Percentiles rank a stretch among this genome's conserved stretches.
phyloP scores from a whole-genome alignment of 2,329 filamentous ascomycete genomes.

The Calonectria fujianensis region DNA sequence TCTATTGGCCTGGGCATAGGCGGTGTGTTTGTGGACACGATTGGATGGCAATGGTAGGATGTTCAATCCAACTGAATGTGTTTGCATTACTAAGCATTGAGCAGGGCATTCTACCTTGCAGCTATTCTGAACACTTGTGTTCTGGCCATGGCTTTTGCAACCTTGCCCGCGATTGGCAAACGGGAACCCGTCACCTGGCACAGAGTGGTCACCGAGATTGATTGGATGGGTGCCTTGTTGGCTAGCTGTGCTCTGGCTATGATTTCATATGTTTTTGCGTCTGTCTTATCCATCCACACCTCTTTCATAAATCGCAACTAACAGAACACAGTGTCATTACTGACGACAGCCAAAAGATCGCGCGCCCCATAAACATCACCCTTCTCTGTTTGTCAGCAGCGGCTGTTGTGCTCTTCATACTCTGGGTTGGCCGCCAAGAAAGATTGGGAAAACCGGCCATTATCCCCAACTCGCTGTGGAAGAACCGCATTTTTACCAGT shows the following conservation, averaged over 20 bases:
- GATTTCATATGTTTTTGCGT: constrained; percentile 67
- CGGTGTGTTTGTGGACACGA: constrained; percentile 63
- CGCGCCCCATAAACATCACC: constrained; percentile 54
- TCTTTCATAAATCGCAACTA: background rate
- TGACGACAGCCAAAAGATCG: constrained; percentile 6
- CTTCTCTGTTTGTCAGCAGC: constrained; percentile 63
- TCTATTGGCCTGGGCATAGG: constrained; percentile 53
- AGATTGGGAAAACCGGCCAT: constrained; percentile 67
- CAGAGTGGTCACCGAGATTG: constrained; percentile 59
- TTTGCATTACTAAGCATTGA: background rate
- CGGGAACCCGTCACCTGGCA: background rate
- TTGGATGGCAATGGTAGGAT: constrained; percentile 63
- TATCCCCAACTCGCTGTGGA: constrained; percentile 76
- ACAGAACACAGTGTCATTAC: constrained; percentile 11
- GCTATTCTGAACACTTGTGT: constrained; percentile 39
- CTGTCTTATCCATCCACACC: background rate
- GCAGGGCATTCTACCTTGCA: constrained; percentile 53
- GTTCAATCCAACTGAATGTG: too few species aligned
- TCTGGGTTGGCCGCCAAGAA: constrained; percentile 70
- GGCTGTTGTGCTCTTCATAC: constrained; percentile 66
- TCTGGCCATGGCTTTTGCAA: constrained; percentile 22
- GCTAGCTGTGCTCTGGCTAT: constrained; percentile 64
- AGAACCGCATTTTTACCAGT: constrained; percentile 69
- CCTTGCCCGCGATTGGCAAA: constrained; percentile 3
- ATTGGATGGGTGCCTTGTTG: constrained; percentile 69